Conservation (phyloP, 2,329 filamentous ascomycete genomes). For the Nothopassalora personata region DNA sequence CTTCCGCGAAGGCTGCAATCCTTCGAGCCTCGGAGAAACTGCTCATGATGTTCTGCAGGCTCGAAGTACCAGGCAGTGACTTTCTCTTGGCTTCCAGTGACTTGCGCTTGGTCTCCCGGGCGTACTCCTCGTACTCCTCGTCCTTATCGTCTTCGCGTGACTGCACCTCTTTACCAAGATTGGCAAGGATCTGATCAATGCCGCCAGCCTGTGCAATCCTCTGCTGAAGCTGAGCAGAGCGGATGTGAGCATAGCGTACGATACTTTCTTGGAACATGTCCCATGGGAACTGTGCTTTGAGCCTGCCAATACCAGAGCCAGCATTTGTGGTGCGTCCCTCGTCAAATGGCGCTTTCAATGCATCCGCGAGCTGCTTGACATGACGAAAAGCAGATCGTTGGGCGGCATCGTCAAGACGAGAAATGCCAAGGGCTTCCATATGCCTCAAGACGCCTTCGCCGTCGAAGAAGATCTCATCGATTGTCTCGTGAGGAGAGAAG, state of each 20-base stretch:
- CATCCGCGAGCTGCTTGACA: slow-evolving; percentile 10
- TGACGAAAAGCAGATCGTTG: slow-evolving; percentile 16
- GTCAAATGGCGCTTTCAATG: slow-evolving; percentile 14
- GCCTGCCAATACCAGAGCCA: slow-evolving; percentile 38
- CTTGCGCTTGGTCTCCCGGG: slow-evolving; percentile 18
- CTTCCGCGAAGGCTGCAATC: background rate
- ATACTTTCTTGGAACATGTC: slow-evolving; percentile 40
- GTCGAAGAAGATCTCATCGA: slow-evolving; percentile 18
- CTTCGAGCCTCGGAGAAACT: background rate
- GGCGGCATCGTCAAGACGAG: slow-evolving; percentile 2
- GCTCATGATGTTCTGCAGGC: background rate
- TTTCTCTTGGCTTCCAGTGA: slow-evolving; percentile 12
- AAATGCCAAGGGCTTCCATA: slow-evolving; percentile 11
- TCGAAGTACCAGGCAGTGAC: background rate
- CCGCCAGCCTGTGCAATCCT: slow-evolving; percentile 42
- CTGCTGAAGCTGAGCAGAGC: slow-evolving; percentile 39
- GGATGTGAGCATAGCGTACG: slow-evolving; percentile 21
- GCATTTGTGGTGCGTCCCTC: slow-evolving; percentile 16
- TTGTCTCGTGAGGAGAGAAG: background rate
- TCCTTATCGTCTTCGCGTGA: slow-evolving; percentile 15
- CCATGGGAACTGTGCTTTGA: slow-evolving; percentile 49
- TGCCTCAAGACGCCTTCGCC: slow-evolving; percentile 19
- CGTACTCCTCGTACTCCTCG: slow-evolving; percentile 8
- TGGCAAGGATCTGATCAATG: slow-evolving; percentile 35
- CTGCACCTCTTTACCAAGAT: slow-evolving; percentile 29